Evolutionary conservation across 352 stramenopile species (phyloP).

Genomic region (Phytophthora boehmeriae): DNA sequence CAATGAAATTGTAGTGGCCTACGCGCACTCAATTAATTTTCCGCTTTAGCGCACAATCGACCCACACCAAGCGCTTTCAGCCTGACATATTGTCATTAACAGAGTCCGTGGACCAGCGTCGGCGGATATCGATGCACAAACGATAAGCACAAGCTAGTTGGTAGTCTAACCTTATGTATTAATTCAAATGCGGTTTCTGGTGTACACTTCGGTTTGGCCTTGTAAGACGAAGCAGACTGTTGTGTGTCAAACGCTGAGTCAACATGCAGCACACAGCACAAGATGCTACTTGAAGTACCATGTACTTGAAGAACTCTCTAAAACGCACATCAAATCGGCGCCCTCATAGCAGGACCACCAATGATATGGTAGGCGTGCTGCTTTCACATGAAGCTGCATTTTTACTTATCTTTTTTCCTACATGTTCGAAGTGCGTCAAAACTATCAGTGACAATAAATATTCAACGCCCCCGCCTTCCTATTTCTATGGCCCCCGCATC

Average conservation of each 20-base stretch:
- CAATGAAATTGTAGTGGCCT: constrained; percentile 52
- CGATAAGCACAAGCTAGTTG: no score
- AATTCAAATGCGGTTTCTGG: no score
- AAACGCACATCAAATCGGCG: background rate
- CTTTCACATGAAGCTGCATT: constrained; percentile 2
- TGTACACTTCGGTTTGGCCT: no score
- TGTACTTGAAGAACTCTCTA: no score
- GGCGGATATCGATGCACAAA: no score
- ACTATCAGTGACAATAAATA: constrained; percentile 50
- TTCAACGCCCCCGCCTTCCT: constrained; percentile 34
- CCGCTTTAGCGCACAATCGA: no score
- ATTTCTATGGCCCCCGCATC: constrained; percentile 17
- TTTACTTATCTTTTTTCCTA: constrained; percentile 40
- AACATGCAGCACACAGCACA: background rate
- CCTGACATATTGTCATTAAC: no score
- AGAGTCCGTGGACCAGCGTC: no score
- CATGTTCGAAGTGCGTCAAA: constrained; percentile 47
- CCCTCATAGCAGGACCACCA: background rate
- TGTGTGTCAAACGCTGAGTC: no score
- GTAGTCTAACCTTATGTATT: no score
- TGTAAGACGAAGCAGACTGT: no score
- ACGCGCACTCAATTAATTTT: background rate
- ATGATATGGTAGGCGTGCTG: background rate
- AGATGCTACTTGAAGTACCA: background rate
- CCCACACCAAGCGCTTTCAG: no score